Evolutionary conservation across 1,284 basidiomycete genomes (phyloP).

Genomic region (Fomitopsis betulina): DNA sequence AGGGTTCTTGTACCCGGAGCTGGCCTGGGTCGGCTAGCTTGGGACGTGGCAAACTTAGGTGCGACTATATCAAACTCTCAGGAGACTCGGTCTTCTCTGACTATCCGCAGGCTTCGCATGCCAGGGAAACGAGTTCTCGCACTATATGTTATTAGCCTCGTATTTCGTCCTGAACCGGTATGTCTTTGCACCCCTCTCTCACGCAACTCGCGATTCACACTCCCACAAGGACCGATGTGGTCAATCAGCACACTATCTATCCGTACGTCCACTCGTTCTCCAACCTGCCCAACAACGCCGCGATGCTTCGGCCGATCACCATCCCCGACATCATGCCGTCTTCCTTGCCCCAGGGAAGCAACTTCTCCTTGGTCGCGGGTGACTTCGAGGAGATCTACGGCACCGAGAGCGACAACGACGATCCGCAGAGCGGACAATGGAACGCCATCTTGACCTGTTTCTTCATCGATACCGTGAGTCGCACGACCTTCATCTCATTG

Average conservation of each 20-base stretch:
- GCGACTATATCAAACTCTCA: not conserved
- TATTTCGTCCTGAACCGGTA: conserved; percentile 62
- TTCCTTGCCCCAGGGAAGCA: conserved; percentile 50
- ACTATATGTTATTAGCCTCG: conserved; percentile 87
- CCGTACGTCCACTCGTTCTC: conserved; percentile 91
- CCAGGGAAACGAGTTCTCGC: conserved; percentile 92
- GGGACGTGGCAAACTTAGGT: conserved; percentile 83
- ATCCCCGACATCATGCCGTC: conserved; percentile 86
- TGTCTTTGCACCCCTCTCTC: not conserved
- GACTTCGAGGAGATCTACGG: conserved; percentile 95
- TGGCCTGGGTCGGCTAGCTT: conserved; percentile 82
- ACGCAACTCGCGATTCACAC: not conserved
- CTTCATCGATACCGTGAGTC: conserved; percentile 89
- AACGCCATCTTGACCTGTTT: conserved; percentile 93
- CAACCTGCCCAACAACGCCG: conserved; percentile 58
- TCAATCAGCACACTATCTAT: conserved; percentile 71
- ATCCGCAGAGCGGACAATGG: conserved; percentile 76
- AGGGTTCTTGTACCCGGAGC: conserved; percentile 86
- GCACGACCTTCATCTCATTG: not conserved
- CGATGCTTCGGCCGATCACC: conserved; percentile 62
- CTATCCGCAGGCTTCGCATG: conserved; percentile 67
- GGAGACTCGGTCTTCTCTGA: not conserved
- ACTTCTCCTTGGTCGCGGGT: conserved; percentile 75
- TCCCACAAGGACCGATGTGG: conserved; percentile 53
- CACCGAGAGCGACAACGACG: conserved; percentile 41